A percentile compares a stretch with the other conserved stretches of the same genome.
Conservation (phyloP, 2,329 filamentous ascomycete genomes). For the Apiospora arundinis region DNA sequence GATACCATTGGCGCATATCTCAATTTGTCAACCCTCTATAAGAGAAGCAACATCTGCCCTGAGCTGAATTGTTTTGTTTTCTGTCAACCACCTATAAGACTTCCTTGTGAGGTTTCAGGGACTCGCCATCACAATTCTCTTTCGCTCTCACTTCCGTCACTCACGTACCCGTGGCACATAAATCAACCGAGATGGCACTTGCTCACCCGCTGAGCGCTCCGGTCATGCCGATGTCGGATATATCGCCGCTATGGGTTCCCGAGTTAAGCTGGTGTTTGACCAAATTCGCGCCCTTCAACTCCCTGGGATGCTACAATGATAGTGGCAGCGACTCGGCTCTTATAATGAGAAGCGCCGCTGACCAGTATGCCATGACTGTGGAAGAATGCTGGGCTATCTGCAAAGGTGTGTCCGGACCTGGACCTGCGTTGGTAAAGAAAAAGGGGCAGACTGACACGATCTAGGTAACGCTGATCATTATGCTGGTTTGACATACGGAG, state of each 20-base stretch:
- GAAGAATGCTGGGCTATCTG: background rate
- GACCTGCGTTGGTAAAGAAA: background rate
- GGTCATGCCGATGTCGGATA: background rate
- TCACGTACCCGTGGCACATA: background rate
- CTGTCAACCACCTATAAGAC: background rate
- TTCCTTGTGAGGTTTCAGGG: background rate
- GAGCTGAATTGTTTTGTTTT: background rate
- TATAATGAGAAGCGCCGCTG: background rate
- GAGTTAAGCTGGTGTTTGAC: background rate
- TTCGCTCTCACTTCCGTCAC: background rate
- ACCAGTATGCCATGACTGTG: background rate
- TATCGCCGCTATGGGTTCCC: background rate
- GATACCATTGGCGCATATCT: background rate
- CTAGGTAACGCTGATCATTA: background rate
- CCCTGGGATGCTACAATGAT: background rate
- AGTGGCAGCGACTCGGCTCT: background rate
- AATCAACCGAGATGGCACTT: background rate
- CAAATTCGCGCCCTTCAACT: background rate
- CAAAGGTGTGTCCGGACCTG: background rate
- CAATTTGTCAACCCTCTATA: background rate
- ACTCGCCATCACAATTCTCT: background rate
- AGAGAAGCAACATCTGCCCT: background rate
- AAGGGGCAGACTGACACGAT: background rate
- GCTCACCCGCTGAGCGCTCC: constrained; percentile 6
- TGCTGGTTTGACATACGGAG: background rate